Evolutionary conservation across 2,329 filamentous ascomycete species (phyloP).

Genomic region (Xylariaceae sp.): DNA sequence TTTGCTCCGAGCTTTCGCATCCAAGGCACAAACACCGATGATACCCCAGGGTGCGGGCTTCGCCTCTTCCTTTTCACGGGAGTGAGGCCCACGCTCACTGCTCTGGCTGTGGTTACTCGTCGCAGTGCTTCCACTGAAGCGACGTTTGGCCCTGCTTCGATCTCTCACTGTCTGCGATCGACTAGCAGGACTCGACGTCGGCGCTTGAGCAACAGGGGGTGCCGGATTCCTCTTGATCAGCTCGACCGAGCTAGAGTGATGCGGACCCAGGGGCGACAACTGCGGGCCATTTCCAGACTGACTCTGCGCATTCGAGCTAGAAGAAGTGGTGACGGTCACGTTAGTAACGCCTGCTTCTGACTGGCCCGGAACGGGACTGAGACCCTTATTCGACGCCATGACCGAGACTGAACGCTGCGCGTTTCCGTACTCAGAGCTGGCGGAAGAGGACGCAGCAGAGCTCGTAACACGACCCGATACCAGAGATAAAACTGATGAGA

Average conservation of each 20-base stretch:
- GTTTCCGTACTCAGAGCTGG: constrained; percentile 46
- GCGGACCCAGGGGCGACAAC: constrained; percentile 40
- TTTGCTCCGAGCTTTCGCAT: constrained; percentile 94
- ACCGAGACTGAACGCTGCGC: constrained; percentile 40
- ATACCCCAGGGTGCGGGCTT: constrained; percentile 58
- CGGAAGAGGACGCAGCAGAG: constrained; percentile 47
- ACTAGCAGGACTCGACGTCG: constrained; percentile 29
- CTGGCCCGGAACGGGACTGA: constrained; percentile 39
- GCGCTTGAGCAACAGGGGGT: constrained; percentile 13
- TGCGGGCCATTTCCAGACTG: constrained; percentile 39
- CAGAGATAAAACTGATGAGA: constrained; percentile 67
- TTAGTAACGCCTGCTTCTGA: constrained; percentile 48
- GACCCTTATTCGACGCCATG: constrained; percentile 41
- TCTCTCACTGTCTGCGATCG: constrained; percentile 49
- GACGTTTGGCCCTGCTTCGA: constrained; percentile 64
- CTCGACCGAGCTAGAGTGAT: constrained; percentile 41
- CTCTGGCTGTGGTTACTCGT: constrained; percentile 76
- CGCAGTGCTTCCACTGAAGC: constrained; percentile 77
- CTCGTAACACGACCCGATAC: constrained; percentile 54
- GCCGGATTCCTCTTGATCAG: constrained; percentile 39
- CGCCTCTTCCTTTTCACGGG: constrained; percentile 54
- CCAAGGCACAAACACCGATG: constrained; percentile 92
- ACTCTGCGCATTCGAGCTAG: constrained; percentile 41
- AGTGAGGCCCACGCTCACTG: constrained; percentile 56
- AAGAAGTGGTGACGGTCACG: constrained; percentile 51